Conservation (phyloP, 176 grass and related monocot genomes). For the Ananas comosus region DNA sequence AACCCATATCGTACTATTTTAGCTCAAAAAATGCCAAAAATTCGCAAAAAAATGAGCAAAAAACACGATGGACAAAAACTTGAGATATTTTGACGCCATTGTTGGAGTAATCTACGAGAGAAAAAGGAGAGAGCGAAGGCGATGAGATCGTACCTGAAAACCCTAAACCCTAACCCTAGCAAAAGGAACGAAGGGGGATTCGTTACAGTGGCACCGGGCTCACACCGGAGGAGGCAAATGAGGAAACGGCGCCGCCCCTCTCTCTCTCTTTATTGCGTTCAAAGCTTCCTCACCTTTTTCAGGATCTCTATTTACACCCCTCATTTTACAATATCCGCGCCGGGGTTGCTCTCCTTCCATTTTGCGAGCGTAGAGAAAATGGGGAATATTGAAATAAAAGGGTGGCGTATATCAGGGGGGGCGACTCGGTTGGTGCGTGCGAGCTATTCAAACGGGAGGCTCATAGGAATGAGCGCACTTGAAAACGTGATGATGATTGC, state of each 20-base stretch:
- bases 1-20: background rate
- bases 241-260: background rate
- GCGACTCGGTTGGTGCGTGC: background rate
- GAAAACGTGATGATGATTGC: too few relatives aligned
- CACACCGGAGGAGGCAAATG: background rate
- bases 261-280: background rate
- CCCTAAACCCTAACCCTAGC: background rate
- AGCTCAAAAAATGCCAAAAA: background rate
- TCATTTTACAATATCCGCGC: background rate
- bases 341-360: background rate
- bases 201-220: background rate
- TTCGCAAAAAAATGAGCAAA: background rate
- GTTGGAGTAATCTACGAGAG: background rate
- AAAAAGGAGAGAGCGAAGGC: background rate
- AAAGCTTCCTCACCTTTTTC: background rate
- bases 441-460: background rate
- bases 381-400: background rate
- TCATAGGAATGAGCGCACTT: background rate
- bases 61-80: background rate
- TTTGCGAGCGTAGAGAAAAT: background rate
- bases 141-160: slow-evolving; percentile 3
- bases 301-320: background rate
- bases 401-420: background rate
- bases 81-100: too few relatives aligned
- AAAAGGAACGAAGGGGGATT: background rate